Evolutionary conservation across 306 rosid genomes (phyloP), one percentile per base, ranked within the genome.

Genomic region (Prunus mira): DNA sequence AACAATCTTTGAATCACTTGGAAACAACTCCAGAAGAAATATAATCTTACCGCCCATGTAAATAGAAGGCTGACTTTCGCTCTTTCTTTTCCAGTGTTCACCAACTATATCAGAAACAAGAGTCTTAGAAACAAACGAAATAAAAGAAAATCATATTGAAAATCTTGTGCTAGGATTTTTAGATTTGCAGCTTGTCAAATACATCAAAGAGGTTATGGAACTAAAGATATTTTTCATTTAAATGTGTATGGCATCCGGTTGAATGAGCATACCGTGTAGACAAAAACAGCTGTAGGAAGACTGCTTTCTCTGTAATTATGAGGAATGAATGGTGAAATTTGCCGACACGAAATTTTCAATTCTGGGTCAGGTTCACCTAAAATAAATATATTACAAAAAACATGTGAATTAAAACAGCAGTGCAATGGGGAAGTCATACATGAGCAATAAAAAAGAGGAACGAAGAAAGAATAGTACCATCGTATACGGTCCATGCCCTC

Each of bases 291-390:
- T 28, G 90, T 84, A 61, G 99, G 99, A 67, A 95, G 96, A 87
- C 97, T 95, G 82, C 99, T 95, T 80, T 92, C 99, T 81, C 86
- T 87, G 71, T 95, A 95, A 83, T 95, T 91, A 87, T 92, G 96
- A 50, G 99, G 97, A 75, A 90, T 86, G 77, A 95, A 95, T 67
- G 99, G 99, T 72, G 99, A 95, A 84, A 95, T 92, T 87, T 95
- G 99, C 79, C 97, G 85, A 78, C 99, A 95, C 6, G 97, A 95
- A 67, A 95, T 81, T 87, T 95, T 95, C 75, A 92, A 84, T 66
- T 95, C 99, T 54, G 99, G 99, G 60, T 95, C 97, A 32, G 99
- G 99, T 85, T 95, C 99, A 65, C 99, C 99, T 95, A 69, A 76
- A 81, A 67, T 45, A 72, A 58, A 58, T 22, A 22, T 13, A 57